Percentiles rank a stretch among this genome's conserved stretches.
Conservation (phyloP, 2,329 filamentous ascomycete species). For the Pestalotiopsis sp. region DNA sequence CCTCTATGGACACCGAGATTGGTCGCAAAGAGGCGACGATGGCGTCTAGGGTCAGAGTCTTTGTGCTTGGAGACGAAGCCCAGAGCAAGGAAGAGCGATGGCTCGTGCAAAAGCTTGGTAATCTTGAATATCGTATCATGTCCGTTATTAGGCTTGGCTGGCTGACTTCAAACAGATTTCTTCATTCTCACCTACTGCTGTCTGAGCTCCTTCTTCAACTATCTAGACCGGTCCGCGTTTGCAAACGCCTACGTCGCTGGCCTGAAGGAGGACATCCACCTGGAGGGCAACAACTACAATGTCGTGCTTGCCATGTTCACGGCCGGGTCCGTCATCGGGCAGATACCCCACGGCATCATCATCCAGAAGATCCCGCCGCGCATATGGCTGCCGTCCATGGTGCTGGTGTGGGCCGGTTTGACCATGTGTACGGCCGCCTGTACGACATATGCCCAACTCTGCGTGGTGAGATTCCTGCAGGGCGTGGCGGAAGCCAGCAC, state of each 20-base stretch:
- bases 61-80: conserved; percentile 14
- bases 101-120: conserved; percentile 32
- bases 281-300: conserved; percentile 42
- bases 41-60: background rate
- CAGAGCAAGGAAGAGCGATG: conserved; percentile 26
- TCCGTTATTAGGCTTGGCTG: too few relatives aligned
- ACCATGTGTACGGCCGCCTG: conserved; percentile 36
- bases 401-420: conserved; percentile 48
- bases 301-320: conserved; percentile 35
- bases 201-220: conserved; percentile 38
- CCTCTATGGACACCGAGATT: background rate
- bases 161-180: conserved; percentile 26
- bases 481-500: conserved; percentile 50
- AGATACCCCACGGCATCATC: conserved; percentile 45
- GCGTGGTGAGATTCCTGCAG: conserved; percentile 45
- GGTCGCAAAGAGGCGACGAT: background rate
- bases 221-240: conserved; percentile 45
- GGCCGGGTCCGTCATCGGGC: conserved; percentile 38
- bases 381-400: conserved; percentile 49
- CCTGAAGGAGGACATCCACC: conserved; percentile 38
- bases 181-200: conserved; percentile 39
- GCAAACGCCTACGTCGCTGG: conserved; percentile 46
- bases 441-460: conserved; percentile 28
- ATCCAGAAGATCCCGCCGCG: conserved; percentile 51
- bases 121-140: too few relatives aligned